These are phyloP conservation scores for Geotrichum australiense DNA, from an alignment of 1,139 yeast genomes.

Conservation along the genomic window DNA sequence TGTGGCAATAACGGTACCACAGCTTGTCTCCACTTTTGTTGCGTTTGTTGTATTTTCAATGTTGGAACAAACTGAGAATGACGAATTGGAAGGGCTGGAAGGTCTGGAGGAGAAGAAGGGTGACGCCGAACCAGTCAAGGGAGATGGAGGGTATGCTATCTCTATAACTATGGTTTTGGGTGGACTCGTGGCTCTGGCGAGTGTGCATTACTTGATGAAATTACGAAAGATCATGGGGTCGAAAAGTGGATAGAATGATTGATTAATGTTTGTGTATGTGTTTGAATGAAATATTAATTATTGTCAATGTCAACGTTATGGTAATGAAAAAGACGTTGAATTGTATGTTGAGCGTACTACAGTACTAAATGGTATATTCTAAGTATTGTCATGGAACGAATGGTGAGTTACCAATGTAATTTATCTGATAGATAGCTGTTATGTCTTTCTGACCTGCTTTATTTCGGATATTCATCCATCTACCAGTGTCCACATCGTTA, in stretches of 20 bases:
- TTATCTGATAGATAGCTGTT: no score
- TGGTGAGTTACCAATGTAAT: no score
- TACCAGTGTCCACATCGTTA: no score
- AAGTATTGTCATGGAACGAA: no score
- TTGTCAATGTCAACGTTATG: no score
- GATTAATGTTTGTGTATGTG: no score
- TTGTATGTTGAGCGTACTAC: no score
- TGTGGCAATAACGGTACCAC: slow-evolving; percentile 38
- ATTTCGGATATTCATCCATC: no score
- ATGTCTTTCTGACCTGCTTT: no score
- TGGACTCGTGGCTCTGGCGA: slow-evolving; percentile 31
- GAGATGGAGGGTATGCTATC: slow-evolving; percentile 35
- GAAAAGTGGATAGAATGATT: background rate
- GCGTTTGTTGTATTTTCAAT: slow-evolving; percentile 34
- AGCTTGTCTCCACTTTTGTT: slow-evolving; percentile 36
- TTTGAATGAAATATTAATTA: background rate
- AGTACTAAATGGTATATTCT: no score
- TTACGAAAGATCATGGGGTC: slow-evolving; percentile 17
- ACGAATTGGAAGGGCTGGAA: slow-evolving; percentile 11
- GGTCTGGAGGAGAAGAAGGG: slow-evolving; percentile 15
- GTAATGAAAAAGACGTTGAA: no score
- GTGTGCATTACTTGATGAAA: slow-evolving; percentile 30
- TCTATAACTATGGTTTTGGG: slow-evolving; percentile 36
- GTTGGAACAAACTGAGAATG: slow-evolving; percentile 21
- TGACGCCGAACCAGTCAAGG: slow-evolving; percentile 20